These are phyloP conservation scores for Closterium sp. DNA, from an alignment of 139 green algal genomes.

Conservation along the genomic window DNA sequence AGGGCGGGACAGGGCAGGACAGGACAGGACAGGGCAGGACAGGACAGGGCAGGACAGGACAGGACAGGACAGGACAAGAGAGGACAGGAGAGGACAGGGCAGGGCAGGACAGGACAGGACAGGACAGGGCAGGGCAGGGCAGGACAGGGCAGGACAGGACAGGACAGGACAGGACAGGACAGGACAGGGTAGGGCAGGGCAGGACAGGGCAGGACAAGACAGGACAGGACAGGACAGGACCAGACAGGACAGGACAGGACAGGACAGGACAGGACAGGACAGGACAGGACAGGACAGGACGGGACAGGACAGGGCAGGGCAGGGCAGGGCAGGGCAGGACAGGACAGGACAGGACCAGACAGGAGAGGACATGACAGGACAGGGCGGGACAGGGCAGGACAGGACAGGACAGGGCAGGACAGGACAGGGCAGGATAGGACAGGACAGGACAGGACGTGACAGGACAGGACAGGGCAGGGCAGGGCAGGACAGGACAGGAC, in stretches of 20 bases:
- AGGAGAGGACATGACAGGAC: too few species aligned
- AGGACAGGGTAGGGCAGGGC: too few species aligned
- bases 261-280: conserved; percentile 5
- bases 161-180: too few species aligned
- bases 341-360: too few species aligned
- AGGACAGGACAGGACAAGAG: not conserved
- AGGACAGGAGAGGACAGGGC: conserved; percentile 1
- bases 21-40: conserved; percentile 8
- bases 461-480: too few species aligned
- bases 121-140: too few species aligned
- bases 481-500: too few species aligned
- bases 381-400: not conserved
- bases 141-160: too few species aligned
- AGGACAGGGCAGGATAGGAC: not conserved
- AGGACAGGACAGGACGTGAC: not conserved
- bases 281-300: conserved; percentile 3
- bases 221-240: not conserved
- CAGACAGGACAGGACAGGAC: conserved; percentile 10
- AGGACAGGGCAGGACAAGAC: too few species aligned
- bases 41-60: conserved; percentile 1
- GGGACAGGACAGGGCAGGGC: not conserved
- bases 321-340: too few species aligned
- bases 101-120: too few species aligned
- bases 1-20: not conserved
- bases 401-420: conserved; percentile 3